Evolutionary conservation across 2,329 filamentous ascomycete genomes (phyloP).

Genomic region (Diaporthe sp.): DNA sequence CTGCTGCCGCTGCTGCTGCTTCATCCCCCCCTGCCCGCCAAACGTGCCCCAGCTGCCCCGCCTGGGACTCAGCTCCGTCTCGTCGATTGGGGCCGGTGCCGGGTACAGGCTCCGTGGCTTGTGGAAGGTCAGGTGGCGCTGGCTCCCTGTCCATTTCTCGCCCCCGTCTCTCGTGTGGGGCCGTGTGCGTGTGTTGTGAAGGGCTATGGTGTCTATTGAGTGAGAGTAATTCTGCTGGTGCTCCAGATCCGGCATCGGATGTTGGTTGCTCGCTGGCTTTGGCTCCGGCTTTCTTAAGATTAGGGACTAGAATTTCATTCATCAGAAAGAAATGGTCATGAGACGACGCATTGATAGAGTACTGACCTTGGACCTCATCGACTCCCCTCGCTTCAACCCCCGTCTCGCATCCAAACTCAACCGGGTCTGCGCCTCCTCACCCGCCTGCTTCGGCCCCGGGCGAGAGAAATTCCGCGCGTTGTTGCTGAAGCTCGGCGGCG

Average conservation of each 20-base stretch:
- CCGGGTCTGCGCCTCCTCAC: neutral
- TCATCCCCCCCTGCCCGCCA: neutral
- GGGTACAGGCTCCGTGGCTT: neutral
- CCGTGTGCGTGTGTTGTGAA: neutral
- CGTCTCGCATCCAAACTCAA: conserved; percentile 2
- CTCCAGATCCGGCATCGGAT: neutral
- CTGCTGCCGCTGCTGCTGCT: neutral
- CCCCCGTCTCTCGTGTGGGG: conserved; percentile 7
- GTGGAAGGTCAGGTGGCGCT: neutral
- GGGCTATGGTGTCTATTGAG: neutral
- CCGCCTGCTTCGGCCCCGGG: neutral
- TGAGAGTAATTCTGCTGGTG: neutral
- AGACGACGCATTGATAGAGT: rapidly evolving
- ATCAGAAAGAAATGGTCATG: neutral
- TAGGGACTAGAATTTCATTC: neutral
- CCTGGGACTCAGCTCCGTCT: conserved; percentile 19
- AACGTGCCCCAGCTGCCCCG: conserved; percentile 10
- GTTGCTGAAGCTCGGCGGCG: neutral
- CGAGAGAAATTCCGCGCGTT: neutral
- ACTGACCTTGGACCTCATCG: neutral
- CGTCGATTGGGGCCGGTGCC: neutral
- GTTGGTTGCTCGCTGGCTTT: neutral
- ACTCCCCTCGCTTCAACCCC: neutral
- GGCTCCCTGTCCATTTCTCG: neutral
- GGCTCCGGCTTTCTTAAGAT: neutral